phyloP scores from a whole-genome alignment of 1,284 basidiomycete genomes.

The Boletus mariae region DNA sequence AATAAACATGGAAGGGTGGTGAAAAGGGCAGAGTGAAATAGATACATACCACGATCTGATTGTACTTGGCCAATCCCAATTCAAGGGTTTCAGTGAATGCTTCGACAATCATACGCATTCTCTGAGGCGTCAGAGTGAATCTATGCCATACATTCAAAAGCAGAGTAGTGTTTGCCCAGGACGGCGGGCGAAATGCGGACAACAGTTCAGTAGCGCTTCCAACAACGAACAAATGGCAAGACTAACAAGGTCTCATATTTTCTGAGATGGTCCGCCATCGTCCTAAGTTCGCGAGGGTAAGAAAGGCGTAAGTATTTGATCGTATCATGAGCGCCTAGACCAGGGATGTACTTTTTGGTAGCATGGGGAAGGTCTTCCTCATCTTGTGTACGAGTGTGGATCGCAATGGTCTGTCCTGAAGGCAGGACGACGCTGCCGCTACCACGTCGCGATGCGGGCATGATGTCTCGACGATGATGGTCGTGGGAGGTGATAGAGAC shows the following conservation, averaged over 20 bases:
- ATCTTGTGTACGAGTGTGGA: constrained; percentile 53
- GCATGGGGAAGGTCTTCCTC: constrained; percentile 84
- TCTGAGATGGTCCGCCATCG: constrained; percentile 85
- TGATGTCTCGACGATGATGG: constrained; percentile 27
- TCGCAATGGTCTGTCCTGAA: constrained; percentile 68
- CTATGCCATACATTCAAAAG: constrained; percentile 34
- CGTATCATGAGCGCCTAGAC: neutral
- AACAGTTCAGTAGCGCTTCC: constrained; percentile 9
- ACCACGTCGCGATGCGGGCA: constrained; percentile 69
- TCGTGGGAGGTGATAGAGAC: constrained; percentile 21
- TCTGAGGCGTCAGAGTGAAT: constrained; percentile 84
- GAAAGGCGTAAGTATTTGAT: constrained; percentile 7
- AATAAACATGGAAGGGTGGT: constrained; percentile 3
- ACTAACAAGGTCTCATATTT: constrained; percentile 82
- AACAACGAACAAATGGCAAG: neutral
- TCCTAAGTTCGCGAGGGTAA: constrained; percentile 40
- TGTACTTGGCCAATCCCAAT: constrained; percentile 76
- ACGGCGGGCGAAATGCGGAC: neutral
- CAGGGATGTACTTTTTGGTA: constrained; percentile 66
- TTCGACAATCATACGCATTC: constrained; percentile 97
- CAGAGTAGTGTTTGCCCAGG: neutral
- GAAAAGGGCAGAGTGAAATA: neutral
- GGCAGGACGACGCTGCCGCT: constrained; percentile 71
- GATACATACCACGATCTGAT: constrained; percentile 82
- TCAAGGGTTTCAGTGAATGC: constrained; percentile 93